phyloP scores from a whole-genome alignment of 2,329 filamentous ascomycete genomes.

The Talaromyces sp. region DNA sequence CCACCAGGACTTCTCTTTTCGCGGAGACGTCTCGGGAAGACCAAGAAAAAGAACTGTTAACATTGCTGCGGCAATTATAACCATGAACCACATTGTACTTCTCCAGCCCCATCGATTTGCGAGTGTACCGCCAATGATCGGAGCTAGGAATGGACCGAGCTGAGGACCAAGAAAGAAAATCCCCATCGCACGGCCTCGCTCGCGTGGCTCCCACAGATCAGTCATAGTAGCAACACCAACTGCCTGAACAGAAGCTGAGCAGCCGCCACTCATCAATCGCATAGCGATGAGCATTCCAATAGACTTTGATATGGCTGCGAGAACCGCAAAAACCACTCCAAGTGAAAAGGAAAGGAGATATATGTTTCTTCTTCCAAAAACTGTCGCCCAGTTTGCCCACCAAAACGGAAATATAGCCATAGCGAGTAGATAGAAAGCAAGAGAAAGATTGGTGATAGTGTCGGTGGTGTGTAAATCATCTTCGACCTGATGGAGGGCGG shows the following conservation, averaged over 20 bases:
- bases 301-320: constrained; percentile 63
- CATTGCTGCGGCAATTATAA: constrained; percentile 54
- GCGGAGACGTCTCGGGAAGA: constrained; percentile 24
- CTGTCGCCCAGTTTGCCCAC: constrained; percentile 38
- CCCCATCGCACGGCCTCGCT: constrained; percentile 73
- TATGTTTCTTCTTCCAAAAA: constrained; percentile 62
- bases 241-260: constrained; percentile 73
- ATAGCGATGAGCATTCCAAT: constrained; percentile 74
- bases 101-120: constrained; percentile 62
- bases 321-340: constrained; percentile 64
- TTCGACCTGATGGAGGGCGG: constrained; percentile 62
- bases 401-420: constrained; percentile 82
- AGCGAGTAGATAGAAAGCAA: constrained; percentile 74
- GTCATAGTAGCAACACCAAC: constrained; percentile 79
- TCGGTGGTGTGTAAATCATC: constrained; percentile 56
- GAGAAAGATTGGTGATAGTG: constrained; percentile 67
- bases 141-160: constrained; percentile 64
- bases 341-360: constrained; percentile 70
- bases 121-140: constrained; percentile 66
- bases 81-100: constrained; percentile 67
- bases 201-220: constrained; percentile 69
- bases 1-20: constrained; percentile 1
- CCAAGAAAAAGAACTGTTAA: constrained; percentile 25
- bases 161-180: constrained; percentile 77
- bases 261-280: constrained; percentile 68